A percentile compares a stretch with the other conserved stretches of the same genome.
phyloP scores from a whole-genome alignment of 768 basidiomycete species.

The Hygrophoropsis aurantiaca region DNA sequence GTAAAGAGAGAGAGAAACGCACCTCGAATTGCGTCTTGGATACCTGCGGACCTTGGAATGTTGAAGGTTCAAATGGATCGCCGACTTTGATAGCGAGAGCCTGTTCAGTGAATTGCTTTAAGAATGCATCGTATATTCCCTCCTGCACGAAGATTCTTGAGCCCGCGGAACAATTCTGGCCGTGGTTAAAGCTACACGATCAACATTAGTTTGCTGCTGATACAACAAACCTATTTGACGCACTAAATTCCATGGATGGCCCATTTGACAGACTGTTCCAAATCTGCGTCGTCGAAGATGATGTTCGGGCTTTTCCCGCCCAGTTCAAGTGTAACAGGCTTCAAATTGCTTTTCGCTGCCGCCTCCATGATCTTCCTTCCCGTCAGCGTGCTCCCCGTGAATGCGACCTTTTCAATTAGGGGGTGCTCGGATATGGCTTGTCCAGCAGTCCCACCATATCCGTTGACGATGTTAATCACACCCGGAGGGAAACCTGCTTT shows the following conservation, averaged over 20 bases:
- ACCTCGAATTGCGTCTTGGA: constrained; percentile 49
- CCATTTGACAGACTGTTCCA: constrained; percentile 61
- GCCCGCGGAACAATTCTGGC: constrained; percentile 53
- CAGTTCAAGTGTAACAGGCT: constrained; percentile 69
- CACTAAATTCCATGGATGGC: constrained; percentile 59
- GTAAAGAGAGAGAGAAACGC: constrained; percentile 10
- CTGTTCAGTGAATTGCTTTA: constrained; percentile 41
- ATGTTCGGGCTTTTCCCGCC: constrained; percentile 70
- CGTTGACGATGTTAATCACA: constrained; percentile 59
- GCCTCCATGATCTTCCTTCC: constrained; percentile 66
- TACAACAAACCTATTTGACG: constrained; percentile 16
- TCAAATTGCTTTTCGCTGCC: constrained; percentile 63
- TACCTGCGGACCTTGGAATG: constrained; percentile 48
- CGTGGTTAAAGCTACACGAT: constrained; percentile 31
- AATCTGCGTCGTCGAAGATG: constrained; percentile 61
- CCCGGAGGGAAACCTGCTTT: constrained; percentile 66
- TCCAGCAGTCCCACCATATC: constrained; percentile 55
- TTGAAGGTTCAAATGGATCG: constrained; percentile 41
- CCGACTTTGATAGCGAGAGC: constrained; percentile 37
- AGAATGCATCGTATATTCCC: constrained; percentile 56
- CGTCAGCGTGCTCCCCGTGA: constrained; percentile 69
- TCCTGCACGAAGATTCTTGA: constrained; percentile 60
- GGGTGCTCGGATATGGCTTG: constrained; percentile 55
- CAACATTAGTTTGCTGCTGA: too few relatives aligned
- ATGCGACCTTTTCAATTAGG: constrained; percentile 65